Base-by-base conservation (phyloP, 305 asterid genomes). In the Fraxinus floribunda region DNA sequence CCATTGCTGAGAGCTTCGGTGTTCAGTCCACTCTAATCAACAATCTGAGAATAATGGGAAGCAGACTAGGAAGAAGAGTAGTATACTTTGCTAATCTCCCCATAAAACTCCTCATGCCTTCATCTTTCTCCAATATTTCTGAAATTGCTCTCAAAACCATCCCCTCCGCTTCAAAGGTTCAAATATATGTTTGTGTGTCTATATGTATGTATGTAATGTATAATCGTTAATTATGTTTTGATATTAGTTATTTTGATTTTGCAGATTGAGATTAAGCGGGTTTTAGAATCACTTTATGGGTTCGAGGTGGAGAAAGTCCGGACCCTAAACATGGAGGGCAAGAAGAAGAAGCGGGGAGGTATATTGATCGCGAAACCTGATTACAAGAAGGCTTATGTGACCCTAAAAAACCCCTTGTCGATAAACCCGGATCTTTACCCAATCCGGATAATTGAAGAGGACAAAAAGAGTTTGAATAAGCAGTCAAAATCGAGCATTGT, bases 141-240 rank as follows among this genome's bases (percentile, higher is more conserved):
- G 98, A 95, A 90, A 94, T 95, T 46, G 94, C 99, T 85, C 94
- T 95, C 88, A 95, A 95, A 85, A 95, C 98, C 73, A 93, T 92
- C 73, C 97, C 98, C 80, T 93, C 99, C 57, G 97, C 98, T 78
- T 89, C 99, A 80, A 94, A 95, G 98, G 98, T 93, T 70, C 75
- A n/a, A n/a, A n/a, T n/a, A n/a, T n/a, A n/a, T n/a, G n/a, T n/a
- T n/a, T n/a, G n/a, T n/a, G n/a, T n/a, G n/a, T n/a, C n/a, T n/a
- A n/a, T n/a, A n/a, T n/a, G n/a, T n/a, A n/a, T n/a, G n/a, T n/a
- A n/a, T n/a, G n/a, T n/a, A n/a, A n/a, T n/a, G n/a, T n/a, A 18
- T 46, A 16, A 76, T 22, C 7, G 24, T 70, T 64, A 39, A 64
- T 18, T 78, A 73, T 34, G 2, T 24, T 71, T 68, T 7, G 7